Percentiles rank a stretch among this genome's conserved stretches.
phyloP scores from a whole-genome alignment of 2,329 filamentous ascomycete species.

The Fusarium sp. region DNA sequence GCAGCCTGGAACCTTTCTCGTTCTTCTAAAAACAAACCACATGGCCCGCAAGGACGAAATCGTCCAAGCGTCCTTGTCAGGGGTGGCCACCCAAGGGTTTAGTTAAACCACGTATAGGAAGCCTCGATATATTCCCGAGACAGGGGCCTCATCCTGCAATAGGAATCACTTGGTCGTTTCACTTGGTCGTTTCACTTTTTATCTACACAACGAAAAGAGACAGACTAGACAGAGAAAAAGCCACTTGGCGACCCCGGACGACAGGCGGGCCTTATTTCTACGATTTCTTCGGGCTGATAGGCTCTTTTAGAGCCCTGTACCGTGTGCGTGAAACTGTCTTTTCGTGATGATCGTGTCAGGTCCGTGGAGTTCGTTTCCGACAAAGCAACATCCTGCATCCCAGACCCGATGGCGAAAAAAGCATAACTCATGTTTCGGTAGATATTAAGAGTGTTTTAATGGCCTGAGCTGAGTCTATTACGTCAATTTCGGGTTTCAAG shows the following conservation, averaged over 20 bases:
- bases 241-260: neutral
- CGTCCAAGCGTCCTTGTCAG: slow-evolving; percentile 1
- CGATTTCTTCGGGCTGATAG: neutral
- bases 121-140: neutral
- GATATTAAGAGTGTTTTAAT: neutral
- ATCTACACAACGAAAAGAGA: neutral
- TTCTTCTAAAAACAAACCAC: slow-evolving; percentile 21
- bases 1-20: neutral
- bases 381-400: neutral
- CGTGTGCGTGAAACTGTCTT: slow-evolving; percentile 25
- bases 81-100: slow-evolving; percentile 2
- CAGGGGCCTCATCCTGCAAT: slow-evolving; percentile 15
- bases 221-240: neutral
- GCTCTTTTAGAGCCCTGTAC: neutral
- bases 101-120: slow-evolving; percentile 41
- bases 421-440: neutral
- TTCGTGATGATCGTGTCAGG: slow-evolving; percentile 17
- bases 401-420: neutral
- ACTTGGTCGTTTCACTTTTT: slow-evolving; percentile 27
- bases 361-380: slow-evolving; percentile 1
- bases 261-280: neutral
- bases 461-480: neutral
- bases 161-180: slow-evolving; percentile 20
- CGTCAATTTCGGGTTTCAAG: neutral
- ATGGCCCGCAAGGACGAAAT: slow-evolving; percentile 30